Base-by-base conservation (phyloP, 345 rosid genomes). In the Moricandia arvensis region DNA sequence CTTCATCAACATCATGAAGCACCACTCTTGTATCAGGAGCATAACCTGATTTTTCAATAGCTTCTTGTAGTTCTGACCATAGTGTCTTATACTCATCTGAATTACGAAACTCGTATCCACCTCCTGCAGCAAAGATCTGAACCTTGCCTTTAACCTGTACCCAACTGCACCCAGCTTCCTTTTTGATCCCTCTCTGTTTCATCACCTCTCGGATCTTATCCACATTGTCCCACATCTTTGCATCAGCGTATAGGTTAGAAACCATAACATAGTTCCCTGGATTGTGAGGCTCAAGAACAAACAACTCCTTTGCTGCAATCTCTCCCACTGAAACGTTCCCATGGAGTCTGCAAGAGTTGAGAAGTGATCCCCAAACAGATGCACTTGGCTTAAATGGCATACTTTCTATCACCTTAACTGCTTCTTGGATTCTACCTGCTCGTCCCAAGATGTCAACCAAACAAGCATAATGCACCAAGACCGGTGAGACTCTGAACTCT, bases 101-200 rank as follows among this genome's bases (percentile, higher is more conserved):
- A 73, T 68, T 81, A 75, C 82, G 77, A 80, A 80, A 79, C 76
- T 84, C 37, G 45, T 84, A 7, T 61, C 69, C 80, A 66, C 86
- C 87, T 2, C 90, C 88, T 2, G 89, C 87, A 15, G 87, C 78
- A 47, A 86, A 83, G 74, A 74, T 69, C 9, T 81, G 87, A 43
- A 88, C 69, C 80, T 72, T 79, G 63, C 75, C 76, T 66, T 75
- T 87, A 30, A 85, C 34, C 55, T 81, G 87, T 33, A 86, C 80
- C 93, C 90, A 88, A 75, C 93, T 86, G 77, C 87, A 87, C 49
- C 90, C 90, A 31, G 88, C 87, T 68, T 86, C 84, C 63, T 87
- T 87, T 70, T 21, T 84, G 43, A 88, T 60, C 55, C 87, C 89
- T 71, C 71, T 80, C 26, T 76, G 80, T 73, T 75, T 77, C 66